A percentile compares a stretch with the other conserved stretches of the same genome.
phyloP scores from a whole-genome alignment of 768 basidiomycete species.

The Austroboletus eburneus region DNA sequence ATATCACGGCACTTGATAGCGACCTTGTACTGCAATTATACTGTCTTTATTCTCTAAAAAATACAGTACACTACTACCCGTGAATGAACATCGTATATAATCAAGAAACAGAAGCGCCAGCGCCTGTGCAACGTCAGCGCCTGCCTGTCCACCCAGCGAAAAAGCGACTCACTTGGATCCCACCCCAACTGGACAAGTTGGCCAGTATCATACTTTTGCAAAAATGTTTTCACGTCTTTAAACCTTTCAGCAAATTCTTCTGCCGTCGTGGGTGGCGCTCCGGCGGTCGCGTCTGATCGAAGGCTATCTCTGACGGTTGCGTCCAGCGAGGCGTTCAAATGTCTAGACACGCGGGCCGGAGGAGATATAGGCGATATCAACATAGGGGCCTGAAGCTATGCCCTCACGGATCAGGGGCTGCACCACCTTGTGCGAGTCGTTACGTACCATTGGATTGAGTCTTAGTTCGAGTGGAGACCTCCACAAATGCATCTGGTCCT shows the following conservation, averaged over 20 bases:
- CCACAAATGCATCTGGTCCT: too few species aligned
- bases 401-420: neutral
- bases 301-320: constrained; percentile 13
- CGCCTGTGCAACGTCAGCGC: constrained; percentile 9
- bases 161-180: constrained; percentile 20
- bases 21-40: constrained; percentile 19
- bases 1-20: neutral
- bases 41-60: constrained; percentile 2
- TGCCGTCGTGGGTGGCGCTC: constrained; percentile 16
- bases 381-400: neutral
- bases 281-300: neutral
- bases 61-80: constrained; percentile 10
- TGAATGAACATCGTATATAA: neutral
- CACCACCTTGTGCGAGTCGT: too few species aligned
- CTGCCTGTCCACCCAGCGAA: neutral
- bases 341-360: neutral
- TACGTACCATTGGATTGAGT: too few species aligned
- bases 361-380: neutral
- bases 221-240: constrained; percentile 15
- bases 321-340: constrained; percentile 3
- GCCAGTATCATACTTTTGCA: constrained; percentile 19
- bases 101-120: constrained; percentile 2
- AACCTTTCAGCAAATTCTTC: constrained; percentile 23
- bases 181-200: constrained; percentile 23
- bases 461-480: too few species aligned